Conservation (phyloP, 352 stramenopile species). For the Globisporangium nagaii region DNA sequence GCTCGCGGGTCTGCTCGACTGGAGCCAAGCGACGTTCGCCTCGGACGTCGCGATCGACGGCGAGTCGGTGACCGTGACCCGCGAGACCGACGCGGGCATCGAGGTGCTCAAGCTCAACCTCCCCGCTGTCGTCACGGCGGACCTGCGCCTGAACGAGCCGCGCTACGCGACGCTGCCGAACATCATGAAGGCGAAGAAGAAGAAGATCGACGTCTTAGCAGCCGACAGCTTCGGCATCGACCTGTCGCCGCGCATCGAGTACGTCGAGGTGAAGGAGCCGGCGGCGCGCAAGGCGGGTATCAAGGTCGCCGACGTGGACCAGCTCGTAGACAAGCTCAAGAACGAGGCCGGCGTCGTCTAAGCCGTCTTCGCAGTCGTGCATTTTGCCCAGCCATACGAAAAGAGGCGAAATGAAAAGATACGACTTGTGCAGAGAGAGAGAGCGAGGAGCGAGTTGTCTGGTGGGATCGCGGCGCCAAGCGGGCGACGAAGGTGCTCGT, state of each 20-base stretch:
- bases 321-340: conserved; percentile 96
- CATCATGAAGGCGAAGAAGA: conserved; percentile 99
- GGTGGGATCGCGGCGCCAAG: too few species aligned
- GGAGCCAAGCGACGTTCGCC: conserved; percentile 97
- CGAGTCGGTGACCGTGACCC: conserved; percentile 74
- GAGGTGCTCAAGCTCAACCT: conserved; percentile 86
- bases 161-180: conserved; percentile 99
- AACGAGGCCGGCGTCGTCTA: conserved; percentile 92
- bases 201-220: conserved; percentile 80
- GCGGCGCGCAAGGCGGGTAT: conserved; percentile 91
- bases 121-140: conserved; percentile 96
- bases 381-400: too few species aligned
- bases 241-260: conserved; percentile 62
- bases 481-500: too few species aligned
- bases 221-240: conserved; percentile 75
- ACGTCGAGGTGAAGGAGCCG: conserved; percentile 90
- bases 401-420: too few species aligned
- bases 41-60: conserved; percentile 82
- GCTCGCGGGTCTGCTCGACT: conserved; percentile 95
- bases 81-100: conserved; percentile 94
- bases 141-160: conserved; percentile 98
- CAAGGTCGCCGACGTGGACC: conserved; percentile 92
- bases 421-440: too few species aligned
- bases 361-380: neutral
- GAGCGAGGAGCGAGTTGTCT: too few species aligned